Percentiles rank a stretch among this genome's conserved stretches.
Conservation (phyloP, 805 yeast species). For the Saccharomyces cerevisiae region DNA sequence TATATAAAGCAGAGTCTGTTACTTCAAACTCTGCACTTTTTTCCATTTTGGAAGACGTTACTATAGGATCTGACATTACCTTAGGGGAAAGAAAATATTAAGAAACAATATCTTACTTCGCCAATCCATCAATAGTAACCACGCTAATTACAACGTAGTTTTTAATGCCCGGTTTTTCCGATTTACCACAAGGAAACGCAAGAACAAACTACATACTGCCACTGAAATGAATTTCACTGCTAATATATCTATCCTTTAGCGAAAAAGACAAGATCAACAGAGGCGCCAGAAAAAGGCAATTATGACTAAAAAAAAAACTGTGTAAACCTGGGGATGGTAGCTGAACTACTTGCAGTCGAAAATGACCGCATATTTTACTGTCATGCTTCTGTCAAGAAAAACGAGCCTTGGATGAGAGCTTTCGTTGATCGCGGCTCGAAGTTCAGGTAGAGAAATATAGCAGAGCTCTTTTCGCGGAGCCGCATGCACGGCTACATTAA, state of each 20-base stretch:
- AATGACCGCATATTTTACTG: background rate
- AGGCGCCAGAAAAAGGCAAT: background rate
- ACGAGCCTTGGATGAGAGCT: background rate
- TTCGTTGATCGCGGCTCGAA: background rate
- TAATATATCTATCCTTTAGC: background rate
- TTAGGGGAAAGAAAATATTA: background rate
- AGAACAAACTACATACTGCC: background rate
- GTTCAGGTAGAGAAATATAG: background rate
- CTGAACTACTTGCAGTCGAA: background rate
- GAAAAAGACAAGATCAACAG: background rate
- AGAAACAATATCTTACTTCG: background rate
- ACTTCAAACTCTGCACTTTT: background rate
- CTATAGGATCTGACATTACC: background rate
- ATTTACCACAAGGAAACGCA: background rate
- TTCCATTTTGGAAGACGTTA: background rate
- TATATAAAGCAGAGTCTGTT: background rate
- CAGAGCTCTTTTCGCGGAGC: background rate
- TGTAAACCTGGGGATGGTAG: background rate
- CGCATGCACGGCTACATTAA: background rate
- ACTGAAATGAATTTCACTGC: background rate
- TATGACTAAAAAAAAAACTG: background rate
- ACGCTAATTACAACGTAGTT: background rate
- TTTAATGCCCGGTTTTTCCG: background rate
- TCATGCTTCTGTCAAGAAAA: background rate
- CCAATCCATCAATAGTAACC: background rate